phyloP scores from a whole-genome alignment of 768 basidiomycete species.

The Leccinum ochraceum region DNA sequence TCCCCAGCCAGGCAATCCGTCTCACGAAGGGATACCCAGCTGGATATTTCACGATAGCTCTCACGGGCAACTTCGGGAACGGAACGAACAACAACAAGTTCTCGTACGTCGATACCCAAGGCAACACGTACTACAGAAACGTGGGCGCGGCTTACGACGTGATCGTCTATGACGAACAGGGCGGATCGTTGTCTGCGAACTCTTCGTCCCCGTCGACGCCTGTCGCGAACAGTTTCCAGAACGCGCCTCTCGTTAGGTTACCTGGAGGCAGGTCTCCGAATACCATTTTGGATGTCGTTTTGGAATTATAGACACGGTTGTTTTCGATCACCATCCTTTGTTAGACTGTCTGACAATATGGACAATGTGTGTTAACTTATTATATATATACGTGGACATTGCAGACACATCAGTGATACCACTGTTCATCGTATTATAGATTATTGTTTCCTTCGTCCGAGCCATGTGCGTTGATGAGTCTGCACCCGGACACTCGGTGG shows the following conservation, averaged over 20 bases:
- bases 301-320: neutral
- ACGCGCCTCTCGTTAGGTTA: slow-evolving; percentile 30
- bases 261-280: slow-evolving; percentile 33
- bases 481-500: neutral
- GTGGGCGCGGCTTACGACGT: slow-evolving; percentile 63
- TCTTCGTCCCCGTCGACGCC: slow-evolving; percentile 6
- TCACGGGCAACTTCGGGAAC: slow-evolving; percentile 57
- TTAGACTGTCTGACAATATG: slow-evolving; percentile 8
- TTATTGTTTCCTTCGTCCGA: neutral
- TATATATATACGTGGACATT: slow-evolving; percentile 15
- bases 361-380: slow-evolving; percentile 1
- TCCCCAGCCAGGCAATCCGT: neutral
- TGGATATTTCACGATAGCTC: slow-evolving; percentile 48
- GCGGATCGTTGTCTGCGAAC: slow-evolving; percentile 46
- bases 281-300: neutral
- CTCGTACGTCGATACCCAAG: slow-evolving; percentile 54
- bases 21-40: slow-evolving; percentile 29
- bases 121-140: slow-evolving; percentile 61
- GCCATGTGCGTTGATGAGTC: slow-evolving; percentile 49
- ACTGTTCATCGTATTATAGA: slow-evolving; percentile 77
- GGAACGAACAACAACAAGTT: slow-evolving; percentile 73
- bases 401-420: slow-evolving; percentile 56
- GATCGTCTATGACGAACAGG: slow-evolving; percentile 59
- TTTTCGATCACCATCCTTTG: neutral
- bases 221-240: neutral